Base-by-base conservation (phyloP, 2,329 filamentous ascomycete species). In the Didymosphaeria variabile region DNA sequence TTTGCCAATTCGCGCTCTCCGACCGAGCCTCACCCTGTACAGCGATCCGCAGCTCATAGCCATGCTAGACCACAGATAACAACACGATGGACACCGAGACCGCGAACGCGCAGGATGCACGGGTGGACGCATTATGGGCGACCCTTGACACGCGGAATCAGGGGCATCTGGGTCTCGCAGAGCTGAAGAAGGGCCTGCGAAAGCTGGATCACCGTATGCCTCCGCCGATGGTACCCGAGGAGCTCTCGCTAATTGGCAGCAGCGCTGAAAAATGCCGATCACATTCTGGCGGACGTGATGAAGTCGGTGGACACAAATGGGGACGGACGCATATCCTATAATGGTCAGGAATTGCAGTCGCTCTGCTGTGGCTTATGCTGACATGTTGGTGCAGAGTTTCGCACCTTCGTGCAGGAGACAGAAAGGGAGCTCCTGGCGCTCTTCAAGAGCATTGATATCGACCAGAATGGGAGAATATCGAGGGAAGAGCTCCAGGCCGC, bases 181-280 rank as follows among this genome's bases (percentile, higher is more conserved):
- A 89, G 34, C 82, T 99, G 69, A 91, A 94, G 81, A 92, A 89
- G 80, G 95, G 94, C 4, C 81, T 99, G 74, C 88, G 85, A 77
- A 91, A 89, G 79, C 93, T 98, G 73, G 94, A 98, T 78, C 95
- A 99, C 78, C 95, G 93, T 97, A 81, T 81, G 89, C 77, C 8
- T 23, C 47, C 45, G 62, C 42, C 53, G 26, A 60, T 52, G 57
- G 31, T 40, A 34, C 59, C 45, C 47, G 52, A 29, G 58, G 55
- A 47, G 54, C 40, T 36, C 46, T 26, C 45, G 61, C 65, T 72
- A 69, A 75, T 63, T 71, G 64, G 66, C 61, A 67, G 67, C 71
- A 90, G 88, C 90, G 65, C 81, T 99, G 74, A 97, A 97, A 83
- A 95, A 97, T 84, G 95, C 95, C 75, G 91, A 97, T 78, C 84